phyloP scores from a whole-genome alignment of 2,329 filamentous ascomycete species.

The Drechslerella coelobrocha region DNA sequence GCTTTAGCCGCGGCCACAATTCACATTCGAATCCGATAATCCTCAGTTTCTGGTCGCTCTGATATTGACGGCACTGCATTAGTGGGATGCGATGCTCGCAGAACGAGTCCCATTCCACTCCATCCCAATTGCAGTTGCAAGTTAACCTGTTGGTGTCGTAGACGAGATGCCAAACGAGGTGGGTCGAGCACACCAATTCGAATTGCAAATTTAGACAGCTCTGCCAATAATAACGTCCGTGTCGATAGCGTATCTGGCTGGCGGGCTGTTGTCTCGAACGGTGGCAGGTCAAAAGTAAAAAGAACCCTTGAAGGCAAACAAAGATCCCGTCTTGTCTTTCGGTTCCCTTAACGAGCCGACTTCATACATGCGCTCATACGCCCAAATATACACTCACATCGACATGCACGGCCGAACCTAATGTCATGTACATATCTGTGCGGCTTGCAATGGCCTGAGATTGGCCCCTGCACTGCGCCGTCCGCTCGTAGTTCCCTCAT shows the following conservation, averaged over 20 bases:
- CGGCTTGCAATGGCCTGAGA: conserved; percentile 21
- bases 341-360: conserved; percentile 47
- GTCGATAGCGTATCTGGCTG: background rate
- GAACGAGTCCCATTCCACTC: background rate
- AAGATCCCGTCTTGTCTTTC: conserved; percentile 43
- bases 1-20: conserved; percentile 46
- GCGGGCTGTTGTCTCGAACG: too few species aligned
- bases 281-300: background rate
- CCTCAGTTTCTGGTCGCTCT: conserved; percentile 1
- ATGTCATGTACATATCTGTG: conserved; percentile 32
- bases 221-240: conserved; percentile 34
- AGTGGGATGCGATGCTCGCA: background rate
- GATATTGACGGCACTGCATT: background rate
- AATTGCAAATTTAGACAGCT: conserved; percentile 25
- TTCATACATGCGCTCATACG: conserved; percentile 13
- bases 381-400: conserved; percentile 15
- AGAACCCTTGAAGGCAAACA: conserved; percentile 7
- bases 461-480: conserved; percentile 46
- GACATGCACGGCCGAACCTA: background rate
- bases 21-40: conserved; percentile 28
- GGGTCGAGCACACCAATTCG: conserved; percentile 44
- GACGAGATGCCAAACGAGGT: conserved; percentile 26
- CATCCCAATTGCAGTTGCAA: conserved; percentile 27
- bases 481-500: conserved; percentile 21
- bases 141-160: too few species aligned